phyloP scores from a whole-genome alignment of 1,284 basidiomycete genomes.

The Lentinula novae-zelandiae region DNA sequence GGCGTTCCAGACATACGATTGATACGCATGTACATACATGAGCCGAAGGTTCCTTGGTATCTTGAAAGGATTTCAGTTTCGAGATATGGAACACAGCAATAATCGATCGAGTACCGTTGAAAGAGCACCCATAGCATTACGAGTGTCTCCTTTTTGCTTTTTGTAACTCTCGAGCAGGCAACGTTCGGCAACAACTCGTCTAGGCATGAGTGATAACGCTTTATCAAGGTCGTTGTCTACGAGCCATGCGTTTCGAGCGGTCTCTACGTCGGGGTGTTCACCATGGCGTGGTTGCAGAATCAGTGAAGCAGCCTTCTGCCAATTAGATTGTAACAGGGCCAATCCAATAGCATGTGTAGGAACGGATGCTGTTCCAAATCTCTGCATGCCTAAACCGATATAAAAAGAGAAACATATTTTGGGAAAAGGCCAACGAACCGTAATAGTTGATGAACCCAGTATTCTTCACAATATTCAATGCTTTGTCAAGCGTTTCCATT shows the following conservation, averaged over 20 bases:
- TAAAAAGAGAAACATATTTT: background rate
- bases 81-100: background rate
- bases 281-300: constrained; percentile 81
- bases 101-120: constrained; percentile 60
- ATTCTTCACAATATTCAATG: constrained; percentile 78
- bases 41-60: constrained; percentile 92
- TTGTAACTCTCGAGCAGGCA: constrained; percentile 89
- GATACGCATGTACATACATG: constrained; percentile 99
- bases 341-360: constrained; percentile 95
- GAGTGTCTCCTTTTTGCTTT: constrained; percentile 71
- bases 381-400: constrained; percentile 80
- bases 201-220: constrained; percentile 81
- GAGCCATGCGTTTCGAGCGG: constrained; percentile 81
- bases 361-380: constrained; percentile 95
- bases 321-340: constrained; percentile 84
- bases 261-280: constrained; percentile 84
- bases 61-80: constrained; percentile 35
- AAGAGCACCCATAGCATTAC: constrained; percentile 83
- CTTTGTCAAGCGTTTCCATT: constrained; percentile 66
- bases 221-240: constrained; percentile 73
- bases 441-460: constrained; percentile 99
- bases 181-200: constrained; percentile 88
- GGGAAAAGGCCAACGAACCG: constrained; percentile 42
- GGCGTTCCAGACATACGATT: constrained; percentile 98
- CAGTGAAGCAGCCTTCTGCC: constrained; percentile 83